Evolutionary conservation across 1,284 basidiomycete species (phyloP).

Genomic region (Fomitopsis betulina): DNA sequence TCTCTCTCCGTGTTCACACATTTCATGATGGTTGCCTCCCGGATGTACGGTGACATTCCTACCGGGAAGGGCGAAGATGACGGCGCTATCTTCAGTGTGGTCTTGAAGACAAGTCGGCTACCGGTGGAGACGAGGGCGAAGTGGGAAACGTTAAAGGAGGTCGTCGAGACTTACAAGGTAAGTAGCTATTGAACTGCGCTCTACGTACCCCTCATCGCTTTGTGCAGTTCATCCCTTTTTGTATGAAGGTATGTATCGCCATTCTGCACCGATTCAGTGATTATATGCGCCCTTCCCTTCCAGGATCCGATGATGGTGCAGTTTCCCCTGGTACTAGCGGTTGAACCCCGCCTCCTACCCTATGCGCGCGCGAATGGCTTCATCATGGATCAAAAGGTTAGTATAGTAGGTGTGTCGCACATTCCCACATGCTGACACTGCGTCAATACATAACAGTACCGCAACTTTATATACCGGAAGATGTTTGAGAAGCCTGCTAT

Average conservation of each 20-base stretch:
- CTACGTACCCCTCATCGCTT: conserved; percentile 11
- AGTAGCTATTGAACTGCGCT: conserved; percentile 18
- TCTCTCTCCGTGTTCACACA: conserved; percentile 54
- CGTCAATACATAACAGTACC: conserved; percentile 44
- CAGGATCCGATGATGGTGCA: conserved; percentile 74
- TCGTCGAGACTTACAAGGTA: conserved; percentile 67
- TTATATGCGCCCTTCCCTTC: conserved; percentile 11
- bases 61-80: conserved; percentile 69
- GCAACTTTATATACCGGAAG: conserved; percentile 76
- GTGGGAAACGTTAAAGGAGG: conserved; percentile 59
- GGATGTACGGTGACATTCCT: conserved; percentile 60
- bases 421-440: conserved; percentile 5
- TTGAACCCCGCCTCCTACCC: conserved; percentile 70
- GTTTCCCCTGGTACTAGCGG: conserved; percentile 67
- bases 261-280: not conserved
- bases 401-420: conserved; percentile 6
- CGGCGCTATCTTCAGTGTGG: conserved; percentile 54
- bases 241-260: conserved; percentile 45
- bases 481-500: conserved; percentile 66
- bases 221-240: conserved; percentile 69
- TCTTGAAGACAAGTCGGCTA: conserved; percentile 63
- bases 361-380: conserved; percentile 69
- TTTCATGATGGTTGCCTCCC: conserved; percentile 54
- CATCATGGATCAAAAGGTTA: conserved; percentile 66
- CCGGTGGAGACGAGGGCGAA: conserved; percentile 49